These are phyloP conservation scores for Brassica hybrid DNA, from an alignment of 441 rosid species.

Conservation along the genomic window DNA sequence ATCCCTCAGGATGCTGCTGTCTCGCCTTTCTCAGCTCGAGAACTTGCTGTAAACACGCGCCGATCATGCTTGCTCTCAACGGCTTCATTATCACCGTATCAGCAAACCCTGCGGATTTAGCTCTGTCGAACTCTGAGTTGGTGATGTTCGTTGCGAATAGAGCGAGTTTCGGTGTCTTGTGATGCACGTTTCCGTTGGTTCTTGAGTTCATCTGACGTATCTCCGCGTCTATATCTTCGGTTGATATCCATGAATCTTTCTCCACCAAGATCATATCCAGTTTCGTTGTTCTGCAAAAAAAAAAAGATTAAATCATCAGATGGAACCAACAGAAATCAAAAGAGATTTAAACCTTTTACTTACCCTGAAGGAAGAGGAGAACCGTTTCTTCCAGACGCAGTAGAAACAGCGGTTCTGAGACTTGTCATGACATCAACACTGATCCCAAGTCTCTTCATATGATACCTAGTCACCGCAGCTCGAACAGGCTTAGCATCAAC, in stretches of 20 bases:
- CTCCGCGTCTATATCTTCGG: slow-evolving; percentile 53
- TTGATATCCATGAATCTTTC: slow-evolving; percentile 83
- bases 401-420: slow-evolving; percentile 50
- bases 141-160: slow-evolving; percentile 87
- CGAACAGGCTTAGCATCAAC: slow-evolving; percentile 90
- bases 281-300: slow-evolving; percentile 51
- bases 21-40: slow-evolving; percentile 70
- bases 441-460: slow-evolving; percentile 91
- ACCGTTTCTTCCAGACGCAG: slow-evolving; percentile 50
- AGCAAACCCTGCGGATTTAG: slow-evolving; percentile 78
- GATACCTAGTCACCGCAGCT: slow-evolving; percentile 88
- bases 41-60: slow-evolving; percentile 91
- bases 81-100: slow-evolving; percentile 96
- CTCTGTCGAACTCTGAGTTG: slow-evolving; percentile 63
- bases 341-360: slow-evolving; percentile 5
- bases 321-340: not conserved
- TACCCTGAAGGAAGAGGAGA: slow-evolving; percentile 70
- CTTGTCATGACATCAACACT: slow-evolving; percentile 62
- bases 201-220: slow-evolving; percentile 47
- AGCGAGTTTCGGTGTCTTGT: slow-evolving; percentile 65
- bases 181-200: slow-evolving; percentile 51
- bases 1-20: slow-evolving; percentile 53
- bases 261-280: slow-evolving; percentile 81
- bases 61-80: slow-evolving; percentile 93
- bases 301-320: not conserved